Base-by-base conservation (phyloP, 768 basidiomycete genomes). In the Melanogaster broomeanus region DNA sequence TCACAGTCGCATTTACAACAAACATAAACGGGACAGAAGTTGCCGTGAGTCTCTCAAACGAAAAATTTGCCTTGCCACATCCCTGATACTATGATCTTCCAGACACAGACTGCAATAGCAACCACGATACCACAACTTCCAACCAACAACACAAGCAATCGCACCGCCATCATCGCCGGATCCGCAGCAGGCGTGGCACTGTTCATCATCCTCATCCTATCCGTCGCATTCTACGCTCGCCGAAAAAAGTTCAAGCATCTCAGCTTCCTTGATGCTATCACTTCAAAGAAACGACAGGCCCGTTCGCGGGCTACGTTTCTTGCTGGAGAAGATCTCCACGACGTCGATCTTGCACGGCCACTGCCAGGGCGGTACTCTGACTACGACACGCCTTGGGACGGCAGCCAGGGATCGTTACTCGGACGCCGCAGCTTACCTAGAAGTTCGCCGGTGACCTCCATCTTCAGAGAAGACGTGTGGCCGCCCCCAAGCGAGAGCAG, bases 401-500 rank as follows among this genome's bases (percentile, higher is more conserved):
- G 19, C 12, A 51, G 44, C 34, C 27, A 24, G 12, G 33, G 45
- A 3, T 44, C 53, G n/a, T 18, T 47, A 12, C 34, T 56, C 10
- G 28, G n/a, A 5, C 33, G 8, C 33, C 28, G 33, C 16, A 28
- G 3, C 21, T 21, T 6, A 13, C 30, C 48, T 12, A 41, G 31
- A 21, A 40, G 49, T 18, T 71, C 77, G 2, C 77, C 78, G 33
- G 62, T 72, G 2, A 77, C 77, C 1, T 79, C 78, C 0, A 68
- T 77, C 31, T 80, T 80, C 61, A 67, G 70, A 16, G 80, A 80
- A 45, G 75, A 78, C 33, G 10, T 77, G 0, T 78, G 75, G 72
- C 71, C 72, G 1, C 74, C 75, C 0, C 79, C 78, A 1, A 48
- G 35, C 40, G 69, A 69, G 33, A 41, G 44, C 33, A 59, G 57